Evolutionary conservation across 768 basidiomycete genomes (phyloP).

Genomic region (Cystobasidium tubakii): DNA sequence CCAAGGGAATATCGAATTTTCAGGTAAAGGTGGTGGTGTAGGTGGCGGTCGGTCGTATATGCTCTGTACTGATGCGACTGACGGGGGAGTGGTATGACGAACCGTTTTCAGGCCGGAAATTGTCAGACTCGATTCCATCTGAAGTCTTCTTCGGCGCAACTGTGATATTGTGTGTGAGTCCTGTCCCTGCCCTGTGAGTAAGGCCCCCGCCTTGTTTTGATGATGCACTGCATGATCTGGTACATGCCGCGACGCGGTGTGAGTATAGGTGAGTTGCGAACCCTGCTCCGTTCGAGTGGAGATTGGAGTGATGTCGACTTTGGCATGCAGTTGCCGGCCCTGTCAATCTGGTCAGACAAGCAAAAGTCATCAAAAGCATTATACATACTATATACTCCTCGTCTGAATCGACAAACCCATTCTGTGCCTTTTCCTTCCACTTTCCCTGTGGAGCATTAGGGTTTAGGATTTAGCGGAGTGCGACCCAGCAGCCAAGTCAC

Average conservation of each 20-base stretch:
- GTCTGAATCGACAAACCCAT: neutral
- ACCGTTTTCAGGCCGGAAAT: neutral
- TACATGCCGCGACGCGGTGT: no score
- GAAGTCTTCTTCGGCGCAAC: no score
- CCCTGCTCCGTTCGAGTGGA: no score
- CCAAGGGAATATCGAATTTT: neutral
- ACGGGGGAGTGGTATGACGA: neutral
- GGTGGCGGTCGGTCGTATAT: neutral
- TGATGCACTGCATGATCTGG: no score
- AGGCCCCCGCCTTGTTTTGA: no score
- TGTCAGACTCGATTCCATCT: no score
- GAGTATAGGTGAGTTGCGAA: no score
- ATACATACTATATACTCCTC: constrained; percentile 1
- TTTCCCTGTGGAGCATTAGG: constrained; percentile 10
- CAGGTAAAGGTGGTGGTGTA: neutral
- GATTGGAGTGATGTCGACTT: no score
- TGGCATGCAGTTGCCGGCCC: neutral
- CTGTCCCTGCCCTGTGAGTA: no score
- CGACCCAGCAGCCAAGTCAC: no score
- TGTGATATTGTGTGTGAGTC: no score
- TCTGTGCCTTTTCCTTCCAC: neutral
- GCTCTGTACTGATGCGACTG: neutral
- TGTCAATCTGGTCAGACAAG: neutral
- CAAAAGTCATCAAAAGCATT: neutral
- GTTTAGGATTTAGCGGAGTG: neutral